phyloP scores from a whole-genome alignment of 140 eudicot species.

The Flaveria floridana region DNA sequence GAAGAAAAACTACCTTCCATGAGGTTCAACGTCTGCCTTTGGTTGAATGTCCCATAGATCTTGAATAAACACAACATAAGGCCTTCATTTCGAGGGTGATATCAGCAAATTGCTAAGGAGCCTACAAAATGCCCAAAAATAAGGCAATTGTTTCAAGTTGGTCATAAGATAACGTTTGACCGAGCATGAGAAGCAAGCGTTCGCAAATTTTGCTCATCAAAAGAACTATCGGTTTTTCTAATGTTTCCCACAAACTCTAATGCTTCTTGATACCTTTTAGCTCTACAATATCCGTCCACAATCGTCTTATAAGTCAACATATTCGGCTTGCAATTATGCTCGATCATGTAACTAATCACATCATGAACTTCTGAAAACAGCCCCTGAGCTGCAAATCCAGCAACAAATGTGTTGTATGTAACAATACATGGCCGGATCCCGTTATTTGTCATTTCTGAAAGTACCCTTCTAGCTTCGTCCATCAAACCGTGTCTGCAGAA shows the following conservation, averaged over 20 bases:
- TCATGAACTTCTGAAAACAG: slow-evolving; percentile 72
- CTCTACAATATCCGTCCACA: slow-evolving; percentile 86
- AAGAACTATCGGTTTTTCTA: slow-evolving; percentile 52
- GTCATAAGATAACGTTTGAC: slow-evolving; percentile 45
- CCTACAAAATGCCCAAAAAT: background rate
- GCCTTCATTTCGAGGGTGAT: slow-evolving; percentile 2
- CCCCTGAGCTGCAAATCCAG: slow-evolving; percentile 78
- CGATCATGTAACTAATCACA: slow-evolving; percentile 81
- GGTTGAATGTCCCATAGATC: slow-evolving; percentile 16
- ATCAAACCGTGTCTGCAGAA: slow-evolving; percentile 89
- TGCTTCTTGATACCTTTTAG: slow-evolving; percentile 68
- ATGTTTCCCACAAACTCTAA: slow-evolving; percentile 68
- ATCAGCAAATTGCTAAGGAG: background rate
- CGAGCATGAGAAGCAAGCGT: slow-evolving; percentile 58
- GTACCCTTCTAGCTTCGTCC: slow-evolving; percentile 84
- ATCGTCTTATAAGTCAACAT: slow-evolving; percentile 78
- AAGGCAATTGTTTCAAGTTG: slow-evolving; percentile 13
- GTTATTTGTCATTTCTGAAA: slow-evolving; percentile 73
- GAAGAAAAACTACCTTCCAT: slow-evolving; percentile 27
- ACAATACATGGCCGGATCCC: slow-evolving; percentile 89
- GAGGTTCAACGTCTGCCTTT: slow-evolving; percentile 29
- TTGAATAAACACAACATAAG: slow-evolving; percentile 25
- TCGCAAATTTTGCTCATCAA: slow-evolving; percentile 52
- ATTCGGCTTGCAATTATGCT: slow-evolving; percentile 77
- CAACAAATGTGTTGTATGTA: slow-evolving; percentile 83